Percentiles rank a stretch among this genome's conserved stretches.
Evolutionary conservation across 805 yeast species (phyloP).

Genomic region (Metschnikowia shivogae): DNA sequence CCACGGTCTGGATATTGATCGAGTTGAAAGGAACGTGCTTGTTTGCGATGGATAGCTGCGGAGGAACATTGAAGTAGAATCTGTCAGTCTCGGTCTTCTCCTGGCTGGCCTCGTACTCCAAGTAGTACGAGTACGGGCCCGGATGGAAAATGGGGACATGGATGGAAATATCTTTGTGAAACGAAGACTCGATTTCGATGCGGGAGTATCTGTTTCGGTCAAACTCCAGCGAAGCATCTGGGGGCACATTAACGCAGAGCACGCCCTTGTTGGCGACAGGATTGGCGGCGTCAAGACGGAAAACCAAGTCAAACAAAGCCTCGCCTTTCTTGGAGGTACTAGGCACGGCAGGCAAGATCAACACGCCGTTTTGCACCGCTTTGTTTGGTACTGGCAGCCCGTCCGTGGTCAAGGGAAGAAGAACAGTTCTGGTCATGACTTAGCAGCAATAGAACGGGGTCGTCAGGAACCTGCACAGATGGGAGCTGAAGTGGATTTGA

Average conservation of each 20-base stretch:
- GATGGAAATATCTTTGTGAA: constrained; percentile 59
- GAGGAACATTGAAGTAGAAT: constrained; percentile 76
- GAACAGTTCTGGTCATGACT: constrained; percentile 27
- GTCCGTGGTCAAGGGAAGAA: constrained; percentile 42
- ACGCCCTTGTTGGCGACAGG: constrained; percentile 65
- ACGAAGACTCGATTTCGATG: constrained; percentile 48
- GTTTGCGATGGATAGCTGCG: constrained; percentile 57
- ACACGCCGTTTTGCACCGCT: constrained; percentile 42
- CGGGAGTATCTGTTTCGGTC: constrained; percentile 54
- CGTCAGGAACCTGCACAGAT: no score
- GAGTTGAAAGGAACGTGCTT: constrained; percentile 67
- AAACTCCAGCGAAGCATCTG: constrained; percentile 38
- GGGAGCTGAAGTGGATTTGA: no score
- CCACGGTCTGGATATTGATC: constrained; percentile 75
- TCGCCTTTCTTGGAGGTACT: constrained; percentile 30
- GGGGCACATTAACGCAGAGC: constrained; percentile 72
- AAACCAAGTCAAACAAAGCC: constrained; percentile 45
- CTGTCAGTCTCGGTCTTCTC: constrained; percentile 46
- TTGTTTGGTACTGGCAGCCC: constrained; percentile 45
- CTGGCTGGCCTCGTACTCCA: constrained; percentile 46
- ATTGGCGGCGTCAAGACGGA: constrained; percentile 73
- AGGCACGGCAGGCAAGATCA: constrained; percentile 46
- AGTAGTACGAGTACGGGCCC: constrained; percentile 76
- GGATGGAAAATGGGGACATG: constrained; percentile 62
- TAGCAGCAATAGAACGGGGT: no score